A percentile compares a stretch with the other conserved stretches of the same genome.
phyloP scores from a whole-genome alignment of 2,329 filamentous ascomycete species.

The Aspergillus clavatus region DNA sequence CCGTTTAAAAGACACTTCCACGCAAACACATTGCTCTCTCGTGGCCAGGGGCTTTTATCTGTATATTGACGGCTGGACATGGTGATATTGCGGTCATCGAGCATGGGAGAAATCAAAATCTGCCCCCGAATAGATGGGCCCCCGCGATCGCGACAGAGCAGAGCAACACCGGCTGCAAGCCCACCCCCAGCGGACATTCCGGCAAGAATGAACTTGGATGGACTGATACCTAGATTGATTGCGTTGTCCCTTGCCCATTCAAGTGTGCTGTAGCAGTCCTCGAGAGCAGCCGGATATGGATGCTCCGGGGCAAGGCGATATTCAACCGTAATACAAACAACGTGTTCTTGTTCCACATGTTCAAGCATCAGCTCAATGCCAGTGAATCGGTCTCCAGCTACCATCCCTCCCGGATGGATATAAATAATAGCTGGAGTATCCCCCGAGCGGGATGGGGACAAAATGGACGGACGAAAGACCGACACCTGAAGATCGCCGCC shows the following conservation, averaged over 20 bases:
- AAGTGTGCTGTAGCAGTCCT: slow-evolving; percentile 23
- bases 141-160: slow-evolving; percentile 4
- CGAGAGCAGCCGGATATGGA: slow-evolving; percentile 17
- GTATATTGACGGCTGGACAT: neutral
- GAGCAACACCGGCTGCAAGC: slow-evolving; percentile 5
- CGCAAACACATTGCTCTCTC: neutral
- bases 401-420: neutral
- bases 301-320: slow-evolving; percentile 24
- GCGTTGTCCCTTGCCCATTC: slow-evolving; percentile 18
- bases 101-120: slow-evolving; percentile 8
- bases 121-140: slow-evolving; percentile 6
- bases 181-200: slow-evolving; percentile 18
- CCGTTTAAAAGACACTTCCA: neutral
- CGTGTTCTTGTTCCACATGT: neutral
- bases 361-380: neutral
- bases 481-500: too few relatives aligned
- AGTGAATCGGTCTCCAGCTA: neutral
- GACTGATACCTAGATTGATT: slow-evolving; percentile 14
- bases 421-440: neutral
- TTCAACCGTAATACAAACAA: slow-evolving; percentile 14
- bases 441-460: too few relatives aligned
- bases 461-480: too few relatives aligned
- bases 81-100: slow-evolving; percentile 8
- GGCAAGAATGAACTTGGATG: slow-evolving; percentile 9
- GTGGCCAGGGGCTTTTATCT: neutral